Evolutionary conservation across 352 stramenopile species (phyloP).

Genomic region (Pythium guiyangense): DNA sequence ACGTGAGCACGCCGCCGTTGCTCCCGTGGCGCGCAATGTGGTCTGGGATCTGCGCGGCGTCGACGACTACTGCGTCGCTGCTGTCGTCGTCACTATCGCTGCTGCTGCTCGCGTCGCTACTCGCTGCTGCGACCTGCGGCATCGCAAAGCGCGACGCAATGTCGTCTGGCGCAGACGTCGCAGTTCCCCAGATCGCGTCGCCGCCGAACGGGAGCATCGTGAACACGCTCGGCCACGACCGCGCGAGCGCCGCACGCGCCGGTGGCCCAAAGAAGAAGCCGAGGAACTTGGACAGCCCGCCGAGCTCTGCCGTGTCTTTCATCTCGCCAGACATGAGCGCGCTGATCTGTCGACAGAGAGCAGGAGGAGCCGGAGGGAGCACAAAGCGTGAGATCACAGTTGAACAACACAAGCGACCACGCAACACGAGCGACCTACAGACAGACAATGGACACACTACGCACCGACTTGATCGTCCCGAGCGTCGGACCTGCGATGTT

Average conservation of each 20-base stretch:
- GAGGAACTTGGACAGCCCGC: conserved; percentile 82
- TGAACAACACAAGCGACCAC: too few species aligned
- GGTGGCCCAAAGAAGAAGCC: conserved; percentile 71
- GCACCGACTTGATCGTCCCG: conserved; percentile 85
- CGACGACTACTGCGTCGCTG: conserved; percentile 15
- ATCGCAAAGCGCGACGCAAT: conserved; percentile 50
- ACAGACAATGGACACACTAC: too few species aligned
- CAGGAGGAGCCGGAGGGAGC: neutral
- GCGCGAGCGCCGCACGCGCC: conserved; percentile 48
- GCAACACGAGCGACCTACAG: too few species aligned
- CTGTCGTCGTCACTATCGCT: conserved; percentile 7
- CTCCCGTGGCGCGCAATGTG: conserved; percentile 44
- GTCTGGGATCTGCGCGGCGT: conserved; percentile 28
- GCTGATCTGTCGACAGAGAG: conserved; percentile 39
- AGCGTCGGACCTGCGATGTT: conserved; percentile 94
- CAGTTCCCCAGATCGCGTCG: conserved; percentile 83
- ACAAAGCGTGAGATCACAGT: too few species aligned
- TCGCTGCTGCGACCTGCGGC: conserved; percentile 17
- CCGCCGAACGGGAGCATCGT: conserved; percentile 93
- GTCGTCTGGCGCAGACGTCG: conserved; percentile 55
- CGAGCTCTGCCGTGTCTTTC: conserved; percentile 91
- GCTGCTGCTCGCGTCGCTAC: neutral
- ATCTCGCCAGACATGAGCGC: conserved; percentile 94
- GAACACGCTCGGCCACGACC: conserved; percentile 82
- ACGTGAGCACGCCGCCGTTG: conserved; percentile 48